Evolutionary conservation across 2,329 filamentous ascomycete species (phyloP).

Genomic region (Trichoderma aggressivum): DNA sequence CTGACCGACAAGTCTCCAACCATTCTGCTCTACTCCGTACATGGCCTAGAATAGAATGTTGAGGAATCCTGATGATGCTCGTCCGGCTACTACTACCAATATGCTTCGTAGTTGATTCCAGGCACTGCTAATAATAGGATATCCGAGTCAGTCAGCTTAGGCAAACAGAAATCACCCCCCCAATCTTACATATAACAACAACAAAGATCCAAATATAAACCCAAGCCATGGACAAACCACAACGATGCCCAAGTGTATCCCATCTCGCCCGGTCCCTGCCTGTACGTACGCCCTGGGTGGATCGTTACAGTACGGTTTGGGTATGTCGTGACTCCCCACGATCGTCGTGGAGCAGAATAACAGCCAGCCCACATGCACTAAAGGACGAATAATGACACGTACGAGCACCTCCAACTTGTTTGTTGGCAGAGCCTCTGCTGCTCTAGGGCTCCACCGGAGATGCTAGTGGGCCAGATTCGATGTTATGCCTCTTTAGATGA

Average conservation of each 20-base stretch:
- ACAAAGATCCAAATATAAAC: background rate
- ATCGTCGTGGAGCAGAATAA: background rate
- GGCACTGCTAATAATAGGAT: background rate
- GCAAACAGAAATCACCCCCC: background rate
- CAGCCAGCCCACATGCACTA: background rate
- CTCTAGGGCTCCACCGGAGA: background rate
- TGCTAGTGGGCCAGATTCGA: slow-evolving; percentile 13
- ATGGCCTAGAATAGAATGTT: background rate
- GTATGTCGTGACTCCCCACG: background rate
- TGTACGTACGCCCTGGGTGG: background rate
- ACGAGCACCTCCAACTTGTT: no score
- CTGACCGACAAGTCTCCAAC: background rate
- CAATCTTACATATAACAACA: background rate
- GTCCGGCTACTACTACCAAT: background rate
- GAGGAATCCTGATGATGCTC: background rate
- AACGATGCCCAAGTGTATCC: background rate
- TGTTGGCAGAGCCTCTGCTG: background rate
- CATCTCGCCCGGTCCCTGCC: background rate
- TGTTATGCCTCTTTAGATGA: slow-evolving; percentile 3
- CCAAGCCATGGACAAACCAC: background rate
- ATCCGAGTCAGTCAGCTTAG: background rate
- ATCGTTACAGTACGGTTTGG: background rate
- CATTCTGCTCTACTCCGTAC: background rate
- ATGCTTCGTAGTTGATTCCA: background rate
- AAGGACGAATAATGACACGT: background rate